Percentiles rank a stretch among this genome's conserved stretches.
Evolutionary conservation across 306 rosid species (phyloP).

Genomic region (Prinsepia uniflora): DNA sequence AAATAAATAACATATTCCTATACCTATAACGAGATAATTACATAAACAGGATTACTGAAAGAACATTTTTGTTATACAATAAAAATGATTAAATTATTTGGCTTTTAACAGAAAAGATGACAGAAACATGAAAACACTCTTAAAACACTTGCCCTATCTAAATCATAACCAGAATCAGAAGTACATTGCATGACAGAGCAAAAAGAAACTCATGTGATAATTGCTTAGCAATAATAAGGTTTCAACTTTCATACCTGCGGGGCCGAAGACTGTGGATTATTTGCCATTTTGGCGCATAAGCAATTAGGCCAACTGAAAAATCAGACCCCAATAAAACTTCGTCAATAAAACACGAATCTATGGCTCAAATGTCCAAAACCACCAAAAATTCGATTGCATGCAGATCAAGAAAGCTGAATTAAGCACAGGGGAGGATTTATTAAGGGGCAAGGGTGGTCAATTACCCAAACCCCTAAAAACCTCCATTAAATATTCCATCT

Average conservation of each 20-base stretch:
- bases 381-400: not conserved
- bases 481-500: too few species aligned
- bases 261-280: conserved; percentile 62
- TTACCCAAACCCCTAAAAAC: too few species aligned
- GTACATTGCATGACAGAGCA: not conserved
- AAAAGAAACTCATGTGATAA: not conserved
- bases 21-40: too few species aligned
- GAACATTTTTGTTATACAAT: not conserved
- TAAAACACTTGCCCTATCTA: not conserved
- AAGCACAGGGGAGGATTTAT: not conserved
- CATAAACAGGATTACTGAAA: not conserved
- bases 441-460: not conserved
- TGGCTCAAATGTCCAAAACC: not conserved
- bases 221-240: not conserved
- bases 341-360: not conserved
- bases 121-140: not conserved
- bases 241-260: conserved; percentile 56
- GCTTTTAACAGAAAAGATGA: not conserved
- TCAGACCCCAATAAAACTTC: not conserved
- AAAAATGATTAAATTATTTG: not conserved
- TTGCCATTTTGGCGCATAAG: conserved; percentile 56
- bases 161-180: not conserved
- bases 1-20: conserved; percentile 1
- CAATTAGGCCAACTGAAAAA: conserved; percentile 4
- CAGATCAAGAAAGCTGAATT: not conserved